Evolutionary conservation across 768 basidiomycete species (phyloP).

Genomic region (Mycena galopus): DNA sequence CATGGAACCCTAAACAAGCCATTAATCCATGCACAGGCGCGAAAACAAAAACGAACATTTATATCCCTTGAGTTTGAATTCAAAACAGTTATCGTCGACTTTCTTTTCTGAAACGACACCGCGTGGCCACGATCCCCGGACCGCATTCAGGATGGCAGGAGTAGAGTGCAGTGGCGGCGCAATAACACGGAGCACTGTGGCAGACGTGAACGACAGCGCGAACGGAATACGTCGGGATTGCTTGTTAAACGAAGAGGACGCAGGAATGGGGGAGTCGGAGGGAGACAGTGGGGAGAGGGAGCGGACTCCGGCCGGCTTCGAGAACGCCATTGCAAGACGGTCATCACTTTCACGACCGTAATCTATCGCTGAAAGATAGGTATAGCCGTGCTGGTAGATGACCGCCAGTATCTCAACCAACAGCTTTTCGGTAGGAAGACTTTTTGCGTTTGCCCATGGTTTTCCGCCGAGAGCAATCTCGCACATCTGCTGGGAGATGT

Average conservation of each 20-base stretch:
- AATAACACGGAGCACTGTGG: slow-evolving; percentile 78
- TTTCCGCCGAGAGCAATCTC: slow-evolving; percentile 78
- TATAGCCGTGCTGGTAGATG: slow-evolving; percentile 73
- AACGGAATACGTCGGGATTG: slow-evolving; percentile 64
- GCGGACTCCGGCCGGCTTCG: slow-evolving; percentile 58
- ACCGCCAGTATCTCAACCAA: slow-evolving; percentile 75
- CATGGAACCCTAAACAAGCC: slow-evolving; percentile 73
- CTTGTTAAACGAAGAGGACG: slow-evolving; percentile 52
- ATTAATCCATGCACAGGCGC: slow-evolving; percentile 33
- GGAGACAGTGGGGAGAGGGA: slow-evolving; percentile 51
- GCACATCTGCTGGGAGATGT: slow-evolving; percentile 67
- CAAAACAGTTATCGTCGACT: slow-evolving; percentile 76
- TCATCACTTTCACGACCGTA: slow-evolving; percentile 85
- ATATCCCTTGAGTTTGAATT: slow-evolving; percentile 87
- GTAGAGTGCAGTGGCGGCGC: slow-evolving; percentile 82
- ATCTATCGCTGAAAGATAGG: slow-evolving; percentile 77
- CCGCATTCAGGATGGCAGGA: slow-evolving; percentile 85
- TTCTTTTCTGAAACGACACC: slow-evolving; percentile 86
- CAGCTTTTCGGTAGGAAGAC: slow-evolving; percentile 73
- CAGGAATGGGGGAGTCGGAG: slow-evolving; percentile 52
- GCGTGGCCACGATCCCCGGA: slow-evolving; percentile 82
- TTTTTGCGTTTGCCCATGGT: slow-evolving; percentile 82
- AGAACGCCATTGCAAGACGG: slow-evolving; percentile 78
- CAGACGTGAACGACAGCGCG: slow-evolving; percentile 79
- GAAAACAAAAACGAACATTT: slow-evolving; percentile 64